These are phyloP conservation scores for Ganoderma multipileum DNA, from an alignment of 1,284 basidiomycete species.

Conservation along the genomic window DNA sequence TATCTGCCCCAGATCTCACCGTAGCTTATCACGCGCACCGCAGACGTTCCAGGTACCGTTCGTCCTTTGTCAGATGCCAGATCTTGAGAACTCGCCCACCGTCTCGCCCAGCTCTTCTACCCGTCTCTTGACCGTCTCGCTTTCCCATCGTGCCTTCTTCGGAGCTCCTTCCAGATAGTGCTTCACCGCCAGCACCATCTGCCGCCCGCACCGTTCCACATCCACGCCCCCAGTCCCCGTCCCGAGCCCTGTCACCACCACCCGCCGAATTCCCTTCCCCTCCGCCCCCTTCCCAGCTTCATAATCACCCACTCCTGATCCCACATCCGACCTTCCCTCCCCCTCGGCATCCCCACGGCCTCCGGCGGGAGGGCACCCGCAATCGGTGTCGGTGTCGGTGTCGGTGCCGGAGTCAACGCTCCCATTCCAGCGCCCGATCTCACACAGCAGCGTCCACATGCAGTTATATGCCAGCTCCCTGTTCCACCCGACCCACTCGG, in stretches of 20 bases:
- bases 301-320: neutral
- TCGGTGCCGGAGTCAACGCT: too few relatives aligned
- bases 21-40: neutral
- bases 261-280: slow-evolving; percentile 20
- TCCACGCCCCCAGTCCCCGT: slow-evolving; percentile 32
- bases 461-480: slow-evolving; percentile 34
- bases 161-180: slow-evolving; percentile 24
- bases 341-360: neutral
- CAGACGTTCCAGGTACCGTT: neutral
- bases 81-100: neutral
- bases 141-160: slow-evolving; percentile 17
- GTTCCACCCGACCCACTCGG: slow-evolving; percentile 33
- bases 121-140: slow-evolving; percentile 4
- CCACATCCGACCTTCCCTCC: neutral
- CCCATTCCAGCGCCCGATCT: slow-evolving; percentile 29
- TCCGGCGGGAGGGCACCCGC: neutral
- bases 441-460: slow-evolving; percentile 32
- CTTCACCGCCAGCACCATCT: slow-evolving; percentile 36
- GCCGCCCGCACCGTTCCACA: slow-evolving; percentile 26
- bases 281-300: neutral
- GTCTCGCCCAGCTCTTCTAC: slow-evolving; percentile 10
- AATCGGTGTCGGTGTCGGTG: too few relatives aligned
- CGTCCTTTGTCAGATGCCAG: slow-evolving; percentile 5
- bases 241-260: slow-evolving; percentile 38
- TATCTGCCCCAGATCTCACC: slow-evolving; percentile 1